These are phyloP conservation scores for Citrus trifoliata DNA, from an alignment of 345 rosid species.

Conservation along the genomic window DNA sequence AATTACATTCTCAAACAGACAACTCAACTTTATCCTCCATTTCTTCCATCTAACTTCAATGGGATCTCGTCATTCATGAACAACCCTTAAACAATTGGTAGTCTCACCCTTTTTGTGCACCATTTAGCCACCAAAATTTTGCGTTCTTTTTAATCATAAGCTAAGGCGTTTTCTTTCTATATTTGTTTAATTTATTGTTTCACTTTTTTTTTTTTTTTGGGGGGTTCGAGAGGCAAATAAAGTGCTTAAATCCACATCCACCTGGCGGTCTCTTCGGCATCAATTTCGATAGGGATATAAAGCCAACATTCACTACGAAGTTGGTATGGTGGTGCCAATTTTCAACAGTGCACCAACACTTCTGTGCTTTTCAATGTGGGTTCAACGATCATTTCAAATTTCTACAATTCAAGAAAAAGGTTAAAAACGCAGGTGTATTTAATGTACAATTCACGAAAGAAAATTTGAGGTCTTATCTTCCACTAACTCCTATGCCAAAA, in stretches of 20 bases:
- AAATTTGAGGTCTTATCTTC: background rate
- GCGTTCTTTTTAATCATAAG: background rate
- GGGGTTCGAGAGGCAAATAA: background rate
- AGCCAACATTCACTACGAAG: background rate
- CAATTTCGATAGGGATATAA: background rate
- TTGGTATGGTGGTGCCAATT: background rate
- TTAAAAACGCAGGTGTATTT: background rate
- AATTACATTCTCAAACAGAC: background rate
- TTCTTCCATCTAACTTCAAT: background rate
- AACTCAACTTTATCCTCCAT: background rate
- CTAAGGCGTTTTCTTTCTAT: background rate
- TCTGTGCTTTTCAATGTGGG: background rate
- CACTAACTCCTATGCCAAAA: background rate
- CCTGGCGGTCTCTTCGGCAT: background rate
- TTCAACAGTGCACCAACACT: background rate
- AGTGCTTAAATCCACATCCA: background rate
- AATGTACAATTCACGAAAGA: background rate
- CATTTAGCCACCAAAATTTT: background rate
- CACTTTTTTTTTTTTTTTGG: background rate
- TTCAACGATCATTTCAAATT: background rate
- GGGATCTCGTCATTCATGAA: background rate
- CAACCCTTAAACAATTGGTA: background rate
- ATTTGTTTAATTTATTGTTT: no score
- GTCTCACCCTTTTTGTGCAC: background rate
- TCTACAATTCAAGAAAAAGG: background rate